Percentiles rank a stretch among this genome's conserved stretches.
These are phyloP conservation scores for Calonectria hawksworthii DNA, from an alignment of 2,329 filamentous ascomycete species.

Conservation along the genomic window DNA sequence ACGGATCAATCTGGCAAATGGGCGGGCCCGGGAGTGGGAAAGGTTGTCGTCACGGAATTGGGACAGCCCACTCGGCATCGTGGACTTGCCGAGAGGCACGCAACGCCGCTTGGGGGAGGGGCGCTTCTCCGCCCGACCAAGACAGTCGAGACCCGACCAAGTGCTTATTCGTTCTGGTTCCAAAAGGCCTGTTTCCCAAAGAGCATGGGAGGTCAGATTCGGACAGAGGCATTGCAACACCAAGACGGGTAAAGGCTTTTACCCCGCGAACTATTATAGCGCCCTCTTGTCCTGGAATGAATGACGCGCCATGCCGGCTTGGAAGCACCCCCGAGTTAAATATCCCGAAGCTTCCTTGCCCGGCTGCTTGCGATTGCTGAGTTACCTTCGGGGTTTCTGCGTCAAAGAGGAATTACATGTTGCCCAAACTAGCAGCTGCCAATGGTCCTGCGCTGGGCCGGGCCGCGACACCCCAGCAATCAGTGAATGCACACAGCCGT, in stretches of 20 bases:
- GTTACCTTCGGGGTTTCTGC: background rate
- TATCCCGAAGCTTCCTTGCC: slow-evolving; percentile 1
- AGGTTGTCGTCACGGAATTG: background rate
- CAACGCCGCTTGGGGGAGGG: background rate
- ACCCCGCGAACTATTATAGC: slow-evolving; percentile 3
- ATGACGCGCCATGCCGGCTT: background rate
- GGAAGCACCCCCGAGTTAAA: background rate
- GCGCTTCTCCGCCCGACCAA: background rate
- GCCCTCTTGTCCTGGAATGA: background rate
- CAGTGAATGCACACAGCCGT: background rate
- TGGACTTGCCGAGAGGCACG: background rate
- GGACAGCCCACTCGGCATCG: background rate
- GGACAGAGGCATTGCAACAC: slow-evolving; percentile 15
- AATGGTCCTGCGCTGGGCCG: background rate
- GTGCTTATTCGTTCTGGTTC: background rate
- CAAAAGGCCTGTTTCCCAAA: background rate
- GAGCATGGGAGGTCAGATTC: background rate
- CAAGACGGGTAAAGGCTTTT: slow-evolving; percentile 14
- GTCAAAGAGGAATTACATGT: background rate
- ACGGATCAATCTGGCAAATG: background rate
- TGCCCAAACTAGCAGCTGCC: background rate
- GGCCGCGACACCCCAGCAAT: background rate
- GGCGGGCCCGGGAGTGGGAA: background rate
- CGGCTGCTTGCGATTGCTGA: background rate
- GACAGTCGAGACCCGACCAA: background rate